Conservation (phyloP, 768 basidiomycete species). For the Macrocybe gigantea region DNA sequence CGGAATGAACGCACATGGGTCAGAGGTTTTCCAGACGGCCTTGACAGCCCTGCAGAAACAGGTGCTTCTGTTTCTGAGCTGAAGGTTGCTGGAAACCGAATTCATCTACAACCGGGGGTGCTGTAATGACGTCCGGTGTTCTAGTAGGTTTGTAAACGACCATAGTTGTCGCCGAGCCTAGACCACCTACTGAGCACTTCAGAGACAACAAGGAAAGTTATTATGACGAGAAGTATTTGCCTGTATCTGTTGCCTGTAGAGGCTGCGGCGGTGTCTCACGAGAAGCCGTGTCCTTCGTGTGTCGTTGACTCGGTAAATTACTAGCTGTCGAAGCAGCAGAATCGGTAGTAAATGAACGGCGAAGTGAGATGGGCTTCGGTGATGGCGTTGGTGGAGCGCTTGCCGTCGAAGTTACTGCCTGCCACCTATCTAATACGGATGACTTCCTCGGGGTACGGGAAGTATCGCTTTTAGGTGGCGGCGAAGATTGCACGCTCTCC, state of each 20-base stretch:
- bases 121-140: conserved; percentile 18
- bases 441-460: conserved; percentile 25
- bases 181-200: conserved; percentile 25
- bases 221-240: too few relatives aligned
- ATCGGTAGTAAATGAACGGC: conserved; percentile 33
- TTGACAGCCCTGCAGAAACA: conserved; percentile 28
- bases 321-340: conserved; percentile 8
- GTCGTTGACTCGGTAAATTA: conserved; percentile 9
- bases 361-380: conserved; percentile 33
- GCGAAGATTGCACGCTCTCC: conserved; percentile 25
- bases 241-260: too few relatives aligned
- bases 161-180: conserved; percentile 75
- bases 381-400: conserved; percentile 28
- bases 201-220: conserved; percentile 4
- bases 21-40: conserved; percentile 58
- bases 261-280: not conserved
- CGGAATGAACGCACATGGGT: conserved; percentile 85
- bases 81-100: conserved; percentile 34
- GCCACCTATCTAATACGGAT: conserved; percentile 75
- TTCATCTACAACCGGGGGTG: conserved; percentile 40
- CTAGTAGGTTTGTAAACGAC: conserved; percentile 54
- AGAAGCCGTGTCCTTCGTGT: not conserved
- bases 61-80: conserved; percentile 8
- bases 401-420: conserved; percentile 19
- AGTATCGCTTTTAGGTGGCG: conserved; percentile 23